Base-by-base conservation (phyloP, 345 rosid genomes). In the Angophora floribunda region DNA sequence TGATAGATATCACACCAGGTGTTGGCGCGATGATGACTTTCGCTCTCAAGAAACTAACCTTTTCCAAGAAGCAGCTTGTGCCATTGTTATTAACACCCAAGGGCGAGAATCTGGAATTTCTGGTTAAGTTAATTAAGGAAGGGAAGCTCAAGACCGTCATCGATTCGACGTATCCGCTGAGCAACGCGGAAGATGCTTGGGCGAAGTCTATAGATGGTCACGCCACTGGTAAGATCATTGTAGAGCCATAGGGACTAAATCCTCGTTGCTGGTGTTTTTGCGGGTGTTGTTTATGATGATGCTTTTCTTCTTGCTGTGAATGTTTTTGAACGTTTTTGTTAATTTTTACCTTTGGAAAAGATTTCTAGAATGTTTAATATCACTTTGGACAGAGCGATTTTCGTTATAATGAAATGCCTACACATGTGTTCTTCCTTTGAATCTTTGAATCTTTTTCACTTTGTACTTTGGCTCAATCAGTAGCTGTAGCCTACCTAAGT, bases 181-280 rank as follows among this genome's bases (percentile, higher is more conserved):
- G 94, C 90, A 92, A 93, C 87, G 98, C 96, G 3, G 96, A 95
- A 90, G 96, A 95, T 47, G 98, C 93, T 84, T 96, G 98, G 99
- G 96, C 94, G 13, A 95, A 91, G 91, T 92, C 94, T 86, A 91
- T 95, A 3, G 93, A 86, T 85, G 95, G 97, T 22, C 98, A 95
- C 87, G 96, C 98, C 53, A 95, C 98, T 30, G 99, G 99, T 21
- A 95, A 96, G 93, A 92, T 96, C 52, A 89, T 96, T 15, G 95
- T 95, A 50, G 96, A 96, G 93, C 95, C 93, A 0, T 92, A 90
- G 51, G 55, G 85, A 26, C 13, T 80, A 19, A 9, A 22, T 79
- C 24, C 52, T 51, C 3, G n/a, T 85, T 6, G 24, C 49, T 49
- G n/a, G 32, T 78, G 41, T 32, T 51, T 21, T 14, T 21, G 7